Evolutionary conservation across 768 basidiomycete species (phyloP).

Genomic region (Kwoniella dejecticola): DNA sequence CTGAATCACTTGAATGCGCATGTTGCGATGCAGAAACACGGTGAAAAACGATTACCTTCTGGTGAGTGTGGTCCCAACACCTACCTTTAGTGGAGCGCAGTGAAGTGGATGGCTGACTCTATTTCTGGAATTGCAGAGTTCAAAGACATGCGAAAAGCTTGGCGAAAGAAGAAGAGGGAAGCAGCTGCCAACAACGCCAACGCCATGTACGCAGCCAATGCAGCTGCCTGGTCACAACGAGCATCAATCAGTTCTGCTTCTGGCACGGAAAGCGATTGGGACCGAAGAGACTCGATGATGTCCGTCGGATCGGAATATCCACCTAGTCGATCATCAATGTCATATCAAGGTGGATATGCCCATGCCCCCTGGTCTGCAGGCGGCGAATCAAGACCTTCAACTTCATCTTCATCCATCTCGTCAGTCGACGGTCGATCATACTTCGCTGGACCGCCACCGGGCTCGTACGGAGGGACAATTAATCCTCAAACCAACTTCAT

Average conservation of each 20-base stretch:
- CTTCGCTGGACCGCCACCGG: slow-evolving; percentile 8
- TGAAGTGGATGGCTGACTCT: background rate
- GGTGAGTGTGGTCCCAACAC: slow-evolving; percentile 88
- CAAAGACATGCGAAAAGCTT: slow-evolving; percentile 94
- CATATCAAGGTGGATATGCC: slow-evolving; percentile 19
- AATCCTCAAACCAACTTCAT: background rate
- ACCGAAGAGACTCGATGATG: slow-evolving; percentile 38
- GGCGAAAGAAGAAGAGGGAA: slow-evolving; percentile 93
- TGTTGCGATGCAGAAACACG: slow-evolving; percentile 98
- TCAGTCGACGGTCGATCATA: slow-evolving; percentile 30
- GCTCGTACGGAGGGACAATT: slow-evolving; percentile 1
- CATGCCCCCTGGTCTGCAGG: slow-evolving; percentile 13
- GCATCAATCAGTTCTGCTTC: slow-evolving; percentile 28
- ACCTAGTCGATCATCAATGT: slow-evolving; percentile 9
- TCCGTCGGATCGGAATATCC: slow-evolving; percentile 21
- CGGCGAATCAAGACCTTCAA: slow-evolving; percentile 29
- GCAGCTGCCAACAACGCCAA: slow-evolving; percentile 44
- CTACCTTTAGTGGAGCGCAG: slow-evolving; percentile 75
- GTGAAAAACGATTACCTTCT: slow-evolving; percentile 79
- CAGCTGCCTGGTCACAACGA: slow-evolving; percentile 18
- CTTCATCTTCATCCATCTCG: slow-evolving; percentile 38
- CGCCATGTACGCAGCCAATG: slow-evolving; percentile 15
- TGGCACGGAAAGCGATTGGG: slow-evolving; percentile 29
- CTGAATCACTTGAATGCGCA: slow-evolving; percentile 97
- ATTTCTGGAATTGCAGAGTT: slow-evolving; percentile 68